These are phyloP conservation scores for Diaporthe batatas DNA, from an alignment of 2,329 filamentous ascomycete genomes.

Conservation along the genomic window DNA sequence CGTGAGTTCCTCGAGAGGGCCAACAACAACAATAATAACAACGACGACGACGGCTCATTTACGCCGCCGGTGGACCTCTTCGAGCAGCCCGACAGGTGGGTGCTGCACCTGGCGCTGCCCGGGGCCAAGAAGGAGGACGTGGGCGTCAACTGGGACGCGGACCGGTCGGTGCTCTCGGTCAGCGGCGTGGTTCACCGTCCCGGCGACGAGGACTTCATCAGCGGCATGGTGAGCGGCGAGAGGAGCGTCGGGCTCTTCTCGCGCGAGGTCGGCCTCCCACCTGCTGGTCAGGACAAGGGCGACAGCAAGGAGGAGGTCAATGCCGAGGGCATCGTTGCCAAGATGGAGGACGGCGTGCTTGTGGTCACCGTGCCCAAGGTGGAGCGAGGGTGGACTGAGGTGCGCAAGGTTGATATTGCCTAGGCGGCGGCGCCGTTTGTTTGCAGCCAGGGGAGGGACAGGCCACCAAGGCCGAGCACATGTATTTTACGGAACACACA, in stretches of 20 bases:
- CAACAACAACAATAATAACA: conserved; percentile 35
- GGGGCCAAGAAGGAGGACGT: conserved; percentile 85
- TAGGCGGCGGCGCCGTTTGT: conserved; percentile 28
- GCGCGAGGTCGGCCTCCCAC: conserved; percentile 74
- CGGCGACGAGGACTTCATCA: conserved; percentile 77
- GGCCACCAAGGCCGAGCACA: background rate
- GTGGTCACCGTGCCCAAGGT: conserved; percentile 82
- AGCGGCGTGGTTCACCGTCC: conserved; percentile 81
- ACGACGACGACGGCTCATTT: conserved; percentile 59
- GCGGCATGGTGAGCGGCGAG: conserved; percentile 73
- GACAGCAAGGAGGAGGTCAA: conserved; percentile 72
- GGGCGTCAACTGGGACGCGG: conserved; percentile 80
- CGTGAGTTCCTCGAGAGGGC: conserved; percentile 54
- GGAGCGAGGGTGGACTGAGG: conserved; percentile 75
- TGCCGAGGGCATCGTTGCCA: conserved; percentile 76
- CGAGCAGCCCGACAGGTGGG: conserved; percentile 70
- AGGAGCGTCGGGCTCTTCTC: conserved; percentile 82
- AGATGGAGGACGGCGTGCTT: conserved; percentile 83
- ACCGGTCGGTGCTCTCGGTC: conserved; percentile 74
- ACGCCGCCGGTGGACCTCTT: conserved; percentile 81
- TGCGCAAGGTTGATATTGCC: conserved; percentile 69
- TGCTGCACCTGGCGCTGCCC: conserved; percentile 79
- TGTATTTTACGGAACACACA: conserved; percentile 11
- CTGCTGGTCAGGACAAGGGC: conserved; percentile 52
- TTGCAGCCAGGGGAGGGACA: background rate